phyloP scores from a whole-genome alignment of 2,329 filamentous ascomycete genomes.

The Colletotrichum liaoningense region DNA sequence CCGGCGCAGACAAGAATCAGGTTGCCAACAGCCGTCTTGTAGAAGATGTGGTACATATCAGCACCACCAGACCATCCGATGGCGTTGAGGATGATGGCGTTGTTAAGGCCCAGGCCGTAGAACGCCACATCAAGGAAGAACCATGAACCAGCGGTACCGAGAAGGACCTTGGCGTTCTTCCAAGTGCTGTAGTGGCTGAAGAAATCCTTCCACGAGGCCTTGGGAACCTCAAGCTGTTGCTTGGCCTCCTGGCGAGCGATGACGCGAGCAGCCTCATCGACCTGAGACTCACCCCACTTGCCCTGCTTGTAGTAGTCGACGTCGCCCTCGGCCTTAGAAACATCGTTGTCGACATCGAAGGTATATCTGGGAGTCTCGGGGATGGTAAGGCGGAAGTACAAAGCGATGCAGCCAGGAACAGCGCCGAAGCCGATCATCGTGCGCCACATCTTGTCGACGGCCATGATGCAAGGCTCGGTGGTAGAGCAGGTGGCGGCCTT shows the following conservation, averaged over 20 bases:
- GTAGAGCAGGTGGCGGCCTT: conserved; percentile 64
- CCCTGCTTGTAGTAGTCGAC: conserved; percentile 80
- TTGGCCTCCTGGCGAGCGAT: conserved; percentile 65
- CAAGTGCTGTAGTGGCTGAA: conserved; percentile 74
- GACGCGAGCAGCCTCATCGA: conserved; percentile 76
- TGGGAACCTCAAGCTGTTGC: conserved; percentile 70
- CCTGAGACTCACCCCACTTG: conserved; percentile 65
- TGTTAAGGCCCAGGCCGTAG: conserved; percentile 81
- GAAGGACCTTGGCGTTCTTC: conserved; percentile 77
- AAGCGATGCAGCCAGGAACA: conserved; percentile 76
- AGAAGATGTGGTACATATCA: conserved; percentile 76
- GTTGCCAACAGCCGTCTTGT: conserved; percentile 82
- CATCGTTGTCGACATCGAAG: conserved; percentile 81
- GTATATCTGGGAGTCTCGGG: conserved; percentile 91
- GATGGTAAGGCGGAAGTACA: conserved; percentile 83
- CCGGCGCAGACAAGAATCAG: conserved; percentile 83
- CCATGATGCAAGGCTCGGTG: conserved; percentile 60
- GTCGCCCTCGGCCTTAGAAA: conserved; percentile 79
- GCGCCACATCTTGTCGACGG: conserved; percentile 72
- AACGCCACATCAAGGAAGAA: conserved; percentile 76
- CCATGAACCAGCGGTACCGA: conserved; percentile 88
- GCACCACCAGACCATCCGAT: conserved; percentile 74
- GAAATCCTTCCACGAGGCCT: conserved; percentile 81
- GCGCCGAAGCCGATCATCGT: conserved; percentile 75
- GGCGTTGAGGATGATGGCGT: conserved; percentile 75